Conservation (phyloP, 2,329 filamentous ascomycete genomes). For the Exophiala sideris region DNA sequence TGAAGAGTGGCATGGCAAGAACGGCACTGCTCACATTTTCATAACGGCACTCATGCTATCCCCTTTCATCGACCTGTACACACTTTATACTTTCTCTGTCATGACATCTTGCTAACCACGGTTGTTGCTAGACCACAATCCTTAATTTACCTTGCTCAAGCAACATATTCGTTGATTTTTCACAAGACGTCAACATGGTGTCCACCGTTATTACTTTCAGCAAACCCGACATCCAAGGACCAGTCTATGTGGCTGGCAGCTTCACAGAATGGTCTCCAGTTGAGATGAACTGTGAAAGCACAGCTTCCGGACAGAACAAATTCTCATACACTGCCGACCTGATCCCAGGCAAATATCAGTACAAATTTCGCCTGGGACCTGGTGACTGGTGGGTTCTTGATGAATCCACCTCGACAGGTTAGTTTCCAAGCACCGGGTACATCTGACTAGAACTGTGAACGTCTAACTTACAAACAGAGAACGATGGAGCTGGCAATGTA, state of each 20-base stretch:
- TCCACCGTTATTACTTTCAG: conserved; percentile 60
- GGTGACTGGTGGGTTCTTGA: conserved; percentile 70
- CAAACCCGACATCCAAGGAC: conserved; percentile 59
- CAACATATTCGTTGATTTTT: neutral
- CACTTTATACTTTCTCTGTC: too few species aligned
- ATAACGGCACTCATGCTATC: too few species aligned
- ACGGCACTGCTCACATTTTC: too few species aligned
- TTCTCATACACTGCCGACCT: conserved; percentile 59
- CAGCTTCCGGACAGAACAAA: conserved; percentile 46
- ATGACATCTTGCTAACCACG: too few species aligned
- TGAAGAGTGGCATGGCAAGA: too few species aligned
- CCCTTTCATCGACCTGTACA: too few species aligned
- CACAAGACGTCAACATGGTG: conserved; percentile 31
- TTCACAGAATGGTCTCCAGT: conserved; percentile 66
- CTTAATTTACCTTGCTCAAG: neutral
- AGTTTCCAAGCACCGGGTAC: neutral
- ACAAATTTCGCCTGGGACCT: conserved; percentile 68
- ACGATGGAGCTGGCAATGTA: conserved; percentile 51
- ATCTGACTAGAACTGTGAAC: neutral
- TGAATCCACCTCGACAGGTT: conserved; percentile 59
- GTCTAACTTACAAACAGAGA: conserved; percentile 35
- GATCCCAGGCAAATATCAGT: conserved; percentile 62
- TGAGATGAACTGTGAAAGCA: conserved; percentile 59
- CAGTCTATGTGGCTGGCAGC: conserved; percentile 67
- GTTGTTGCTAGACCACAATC: neutral